Conservation (phyloP, 805 yeast species). For the Helenozyma rhizophorensis region DNA sequence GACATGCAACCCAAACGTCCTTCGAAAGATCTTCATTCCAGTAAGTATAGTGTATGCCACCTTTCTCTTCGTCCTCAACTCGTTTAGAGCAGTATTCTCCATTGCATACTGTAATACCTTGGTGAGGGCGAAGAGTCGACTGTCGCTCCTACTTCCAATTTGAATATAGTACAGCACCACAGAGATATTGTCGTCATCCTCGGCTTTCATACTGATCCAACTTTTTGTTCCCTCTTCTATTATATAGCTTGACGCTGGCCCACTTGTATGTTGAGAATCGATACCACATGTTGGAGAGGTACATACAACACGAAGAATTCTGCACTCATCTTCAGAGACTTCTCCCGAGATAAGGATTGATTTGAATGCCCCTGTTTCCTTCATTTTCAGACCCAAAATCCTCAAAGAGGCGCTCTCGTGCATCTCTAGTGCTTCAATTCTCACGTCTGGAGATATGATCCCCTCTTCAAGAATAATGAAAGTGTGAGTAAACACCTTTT, state of each 20-base stretch:
- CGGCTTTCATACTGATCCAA: slow-evolving; percentile 24
- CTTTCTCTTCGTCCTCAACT: slow-evolving; percentile 51
- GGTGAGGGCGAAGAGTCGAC: slow-evolving; percentile 34
- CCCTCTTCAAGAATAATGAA: slow-evolving; percentile 52
- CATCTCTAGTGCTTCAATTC: slow-evolving; percentile 54
- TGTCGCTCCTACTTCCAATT: slow-evolving; percentile 45
- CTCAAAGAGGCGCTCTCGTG: slow-evolving; percentile 34
- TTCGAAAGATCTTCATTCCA: slow-evolving; percentile 48
- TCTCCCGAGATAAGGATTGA: slow-evolving; percentile 54
- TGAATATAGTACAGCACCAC: slow-evolving; percentile 54
- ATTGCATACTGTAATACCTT: slow-evolving; percentile 45
- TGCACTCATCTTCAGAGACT: slow-evolving; percentile 16
- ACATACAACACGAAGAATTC: no score
- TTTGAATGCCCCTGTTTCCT: slow-evolving; percentile 25
- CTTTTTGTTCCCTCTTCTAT: slow-evolving; percentile 7
- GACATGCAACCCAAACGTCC: slow-evolving; percentile 56
- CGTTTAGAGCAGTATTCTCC: slow-evolving; percentile 39
- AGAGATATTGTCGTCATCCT: slow-evolving; percentile 21
- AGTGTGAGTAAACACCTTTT: slow-evolving; percentile 47
- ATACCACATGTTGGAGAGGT: no score
- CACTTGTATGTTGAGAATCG: no score
- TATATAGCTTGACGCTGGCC: slow-evolving; percentile 33
- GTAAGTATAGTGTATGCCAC: slow-evolving; percentile 61
- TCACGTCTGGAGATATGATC: slow-evolving; percentile 50
- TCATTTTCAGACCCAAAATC: slow-evolving; percentile 23